Percentiles rank a stretch among this genome's conserved stretches.
Evolutionary conservation across 306 rosid genomes (phyloP).

Genomic region (Crotalaria pallida): DNA sequence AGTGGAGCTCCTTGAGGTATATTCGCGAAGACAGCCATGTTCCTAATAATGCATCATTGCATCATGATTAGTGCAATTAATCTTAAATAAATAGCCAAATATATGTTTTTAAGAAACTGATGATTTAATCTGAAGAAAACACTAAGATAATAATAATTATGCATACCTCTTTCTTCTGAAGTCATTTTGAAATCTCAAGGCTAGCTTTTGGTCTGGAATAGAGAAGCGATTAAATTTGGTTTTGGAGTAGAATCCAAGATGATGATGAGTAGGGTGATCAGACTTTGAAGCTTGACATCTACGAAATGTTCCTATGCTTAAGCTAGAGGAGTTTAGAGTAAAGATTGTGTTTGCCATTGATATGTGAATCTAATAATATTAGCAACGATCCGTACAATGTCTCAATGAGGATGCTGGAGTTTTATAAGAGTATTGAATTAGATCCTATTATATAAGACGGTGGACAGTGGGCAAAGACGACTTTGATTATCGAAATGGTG

Average conservation of each 20-base stretch:
- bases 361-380: too few relatives aligned
- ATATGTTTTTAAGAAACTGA: background rate
- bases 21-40: slow-evolving; percentile 23
- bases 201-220: background rate
- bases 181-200: background rate
- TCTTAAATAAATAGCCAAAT: background rate
- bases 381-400: background rate
- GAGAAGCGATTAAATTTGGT: background rate
- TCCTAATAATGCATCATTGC: slow-evolving; percentile 33
- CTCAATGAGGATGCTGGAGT: background rate
- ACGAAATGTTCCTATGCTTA: background rate
- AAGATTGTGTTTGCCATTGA: slow-evolving; percentile 19
- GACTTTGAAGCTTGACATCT: slow-evolving; percentile 16
- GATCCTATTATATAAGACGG: background rate
- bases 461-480: background rate
- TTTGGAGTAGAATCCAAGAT: slow-evolving; percentile 12
- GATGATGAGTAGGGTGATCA: slow-evolving; percentile 1
- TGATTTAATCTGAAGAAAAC: too few relatives aligned
- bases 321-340: background rate
- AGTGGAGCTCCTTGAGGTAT: slow-evolving; percentile 21
- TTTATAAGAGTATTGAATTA: background rate
- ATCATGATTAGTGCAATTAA: too few relatives aligned
- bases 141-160: background rate
- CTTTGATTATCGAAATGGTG: background rate
- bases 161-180: slow-evolving; percentile 25